These are phyloP conservation scores for Leishmania mexicana DNA, from an alignment of 208 protist genomes.

Conservation along the genomic window DNA sequence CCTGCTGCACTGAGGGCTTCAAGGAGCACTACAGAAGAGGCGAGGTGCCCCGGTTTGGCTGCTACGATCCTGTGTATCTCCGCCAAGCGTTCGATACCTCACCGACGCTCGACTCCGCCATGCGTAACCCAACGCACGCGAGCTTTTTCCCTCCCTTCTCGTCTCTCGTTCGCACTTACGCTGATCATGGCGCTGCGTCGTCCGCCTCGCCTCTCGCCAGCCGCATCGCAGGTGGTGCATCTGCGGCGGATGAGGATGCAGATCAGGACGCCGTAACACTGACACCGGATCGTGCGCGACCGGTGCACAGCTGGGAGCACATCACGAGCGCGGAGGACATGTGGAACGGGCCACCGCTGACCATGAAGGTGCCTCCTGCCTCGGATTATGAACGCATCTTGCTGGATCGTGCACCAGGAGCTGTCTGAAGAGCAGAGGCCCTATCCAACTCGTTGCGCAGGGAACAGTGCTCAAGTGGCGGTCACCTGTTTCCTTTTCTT, in stretches of 20 bases:
- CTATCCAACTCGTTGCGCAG: not conserved
- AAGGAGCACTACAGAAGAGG: slow-evolving; percentile 21
- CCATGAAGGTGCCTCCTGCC: slow-evolving; percentile 66
- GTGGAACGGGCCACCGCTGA: slow-evolving; percentile 54
- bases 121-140: not conserved
- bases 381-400: slow-evolving; percentile 73
- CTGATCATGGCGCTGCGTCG: not conserved
- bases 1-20: slow-evolving; percentile 33
- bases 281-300: slow-evolving; percentile 5
- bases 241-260: not conserved
- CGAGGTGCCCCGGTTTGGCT: slow-evolving; percentile 49
- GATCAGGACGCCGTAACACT: not conserved
- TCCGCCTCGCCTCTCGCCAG: not conserved
- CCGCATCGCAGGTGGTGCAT: not conserved
- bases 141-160: slow-evolving; percentile 33
- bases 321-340: slow-evolving; percentile 57
- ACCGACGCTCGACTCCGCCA: not conserved
- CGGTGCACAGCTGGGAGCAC: slow-evolving; percentile 34
- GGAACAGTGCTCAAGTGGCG: not conserved
- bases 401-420: slow-evolving; percentile 23
- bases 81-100: not conserved
- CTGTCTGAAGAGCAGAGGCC: not conserved
- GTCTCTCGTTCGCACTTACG: slow-evolving; percentile 20
- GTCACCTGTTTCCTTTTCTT: not conserved
- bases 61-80: slow-evolving; percentile 62